Evolutionary conservation across 2,329 filamentous ascomycete species (phyloP), one percentile per base, ranked within the genome.

Genomic region (Tolypocladium album): DNA sequence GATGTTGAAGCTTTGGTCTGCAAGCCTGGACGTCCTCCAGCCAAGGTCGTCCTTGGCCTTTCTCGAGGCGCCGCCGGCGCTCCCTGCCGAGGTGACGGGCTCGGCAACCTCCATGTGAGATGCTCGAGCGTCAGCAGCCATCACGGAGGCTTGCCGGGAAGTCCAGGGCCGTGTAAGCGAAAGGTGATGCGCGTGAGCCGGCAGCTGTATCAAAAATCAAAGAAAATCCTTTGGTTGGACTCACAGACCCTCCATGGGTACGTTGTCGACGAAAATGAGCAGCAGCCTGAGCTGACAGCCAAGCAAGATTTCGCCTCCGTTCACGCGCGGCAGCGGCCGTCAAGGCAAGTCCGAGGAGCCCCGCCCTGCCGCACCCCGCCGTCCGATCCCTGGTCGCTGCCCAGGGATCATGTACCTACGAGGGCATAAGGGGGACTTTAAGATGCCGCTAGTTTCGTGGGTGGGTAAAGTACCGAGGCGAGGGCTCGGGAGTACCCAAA

Each of bases 1-100:
- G 7, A 76, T 73, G 59, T 75, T 78, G 65, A 82, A 82, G 12
- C 73, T 72, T 52, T 74, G 72, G 62, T 83, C 79, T 1, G 69
- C 60, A 0, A 83, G 72, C 24, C 68, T 75, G 2, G 70, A 60
- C 52, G 72, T 76, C 12, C 69, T 66, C 5, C 62, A 58, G 5
- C 80, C 76, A 45, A 68, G 70, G 53, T 82, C 80, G 9, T 82
- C 79, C 55, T 68, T 75, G 58, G 70, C 69, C 67, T 77, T 74
- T 64, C 72, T 74, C 17, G 70, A 69, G 58, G 70, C 68, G 64
- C 62, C 62, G 55, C 67, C 66, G 61, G 62, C 61, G 52, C 55
- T 57, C 3, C 55, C 58, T 36, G 53, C 61, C 0, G 60, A 58
- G 12, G 63, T 63, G 9, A 57, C 59, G 11, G 63, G 61, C 50